Conservation (phyloP, 164 flowering plant species). For the Annona squamosa region DNA sequence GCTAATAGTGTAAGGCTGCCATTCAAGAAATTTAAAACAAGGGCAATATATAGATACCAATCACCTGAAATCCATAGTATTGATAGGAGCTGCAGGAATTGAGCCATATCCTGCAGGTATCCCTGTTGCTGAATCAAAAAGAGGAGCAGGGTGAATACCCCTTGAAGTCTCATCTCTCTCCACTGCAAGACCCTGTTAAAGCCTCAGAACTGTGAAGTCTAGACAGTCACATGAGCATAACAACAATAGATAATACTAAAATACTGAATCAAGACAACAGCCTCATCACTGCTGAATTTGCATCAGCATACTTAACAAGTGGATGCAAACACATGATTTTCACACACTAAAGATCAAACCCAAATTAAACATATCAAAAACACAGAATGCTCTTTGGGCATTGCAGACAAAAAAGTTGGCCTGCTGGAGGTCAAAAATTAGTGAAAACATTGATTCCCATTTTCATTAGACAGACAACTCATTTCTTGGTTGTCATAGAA, state of each 20-base stretch:
- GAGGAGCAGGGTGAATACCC: constrained; percentile 39
- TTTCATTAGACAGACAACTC: too few species aligned
- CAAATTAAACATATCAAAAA: too few species aligned
- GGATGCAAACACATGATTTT: neutral
- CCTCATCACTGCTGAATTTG: neutral
- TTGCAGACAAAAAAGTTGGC: too few species aligned
- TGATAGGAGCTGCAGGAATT: constrained; percentile 38
- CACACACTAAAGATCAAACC: too few species aligned
- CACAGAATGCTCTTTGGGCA: too few species aligned
- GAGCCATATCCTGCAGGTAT: constrained; percentile 51
- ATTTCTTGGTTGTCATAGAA: too few species aligned
- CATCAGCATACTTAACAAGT: neutral
- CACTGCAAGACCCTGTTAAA: constrained; percentile 85
- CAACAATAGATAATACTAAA: neutral
- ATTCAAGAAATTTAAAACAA: neutral
- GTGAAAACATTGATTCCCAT: too few species aligned
- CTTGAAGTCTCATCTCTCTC: constrained; percentile 56
- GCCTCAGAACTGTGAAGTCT: constrained; percentile 24
- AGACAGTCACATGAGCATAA: constrained; percentile 1
- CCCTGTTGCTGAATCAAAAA: constrained; percentile 32
- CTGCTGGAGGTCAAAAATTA: too few species aligned
- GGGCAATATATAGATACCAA: neutral
- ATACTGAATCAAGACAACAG: neutral
- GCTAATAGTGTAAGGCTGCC: neutral
- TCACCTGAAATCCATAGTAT: constrained; percentile 66